A percentile compares a stretch with the other conserved stretches of the same genome.
Conservation (phyloP, 371 early-diverging fungal species). For the Spraguea lophii region DNA sequence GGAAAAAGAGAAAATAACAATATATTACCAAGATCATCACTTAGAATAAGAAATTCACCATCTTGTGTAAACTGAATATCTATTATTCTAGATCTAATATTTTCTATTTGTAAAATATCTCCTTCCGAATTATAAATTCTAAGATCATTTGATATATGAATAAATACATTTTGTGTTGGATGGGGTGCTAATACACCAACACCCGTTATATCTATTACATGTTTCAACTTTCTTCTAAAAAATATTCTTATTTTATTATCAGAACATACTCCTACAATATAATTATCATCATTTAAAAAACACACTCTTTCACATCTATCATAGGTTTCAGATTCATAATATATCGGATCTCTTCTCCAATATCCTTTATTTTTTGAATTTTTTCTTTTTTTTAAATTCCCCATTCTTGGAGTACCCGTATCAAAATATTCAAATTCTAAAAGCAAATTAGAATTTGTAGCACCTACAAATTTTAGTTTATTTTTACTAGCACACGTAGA, state of each 20-base stretch:
- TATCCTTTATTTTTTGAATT: slow-evolving; percentile 4
- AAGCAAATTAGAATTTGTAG: neutral
- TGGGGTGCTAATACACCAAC: slow-evolving; percentile 14
- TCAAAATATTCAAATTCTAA: slow-evolving; percentile 15
- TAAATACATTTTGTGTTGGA: slow-evolving; percentile 29
- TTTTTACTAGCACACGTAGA: slow-evolving; percentile 37
- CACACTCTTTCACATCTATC: slow-evolving; percentile 23
- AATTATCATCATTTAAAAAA: slow-evolving; percentile 17
- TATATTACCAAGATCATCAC: slow-evolving; percentile 20
- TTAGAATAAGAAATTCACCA: slow-evolving; percentile 28
- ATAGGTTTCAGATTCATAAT: too few relatives aligned
- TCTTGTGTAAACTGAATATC: slow-evolving; percentile 33
- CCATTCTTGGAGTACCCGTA: slow-evolving; percentile 5
- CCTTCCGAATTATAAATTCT: slow-evolving; percentile 12
- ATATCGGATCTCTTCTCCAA: slow-evolving; percentile 21
- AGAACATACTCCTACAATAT: slow-evolving; percentile 20
- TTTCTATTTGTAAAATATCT: slow-evolving; percentile 1
- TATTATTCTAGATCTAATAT: slow-evolving; percentile 10
- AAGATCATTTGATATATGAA: slow-evolving; percentile 1
- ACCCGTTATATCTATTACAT: neutral
- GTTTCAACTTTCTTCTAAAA: slow-evolving; percentile 5
- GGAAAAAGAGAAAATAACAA: slow-evolving; percentile 1
- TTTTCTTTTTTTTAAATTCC: slow-evolving; percentile 20
- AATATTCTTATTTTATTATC: slow-evolving; percentile 33
- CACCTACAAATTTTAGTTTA: slow-evolving; percentile 30